A percentile compares a stretch with the other conserved stretches of the same genome.
phyloP scores from a whole-genome alignment of 1,284 basidiomycete genomes.

The Cutaneotrichosporon sp. region DNA sequence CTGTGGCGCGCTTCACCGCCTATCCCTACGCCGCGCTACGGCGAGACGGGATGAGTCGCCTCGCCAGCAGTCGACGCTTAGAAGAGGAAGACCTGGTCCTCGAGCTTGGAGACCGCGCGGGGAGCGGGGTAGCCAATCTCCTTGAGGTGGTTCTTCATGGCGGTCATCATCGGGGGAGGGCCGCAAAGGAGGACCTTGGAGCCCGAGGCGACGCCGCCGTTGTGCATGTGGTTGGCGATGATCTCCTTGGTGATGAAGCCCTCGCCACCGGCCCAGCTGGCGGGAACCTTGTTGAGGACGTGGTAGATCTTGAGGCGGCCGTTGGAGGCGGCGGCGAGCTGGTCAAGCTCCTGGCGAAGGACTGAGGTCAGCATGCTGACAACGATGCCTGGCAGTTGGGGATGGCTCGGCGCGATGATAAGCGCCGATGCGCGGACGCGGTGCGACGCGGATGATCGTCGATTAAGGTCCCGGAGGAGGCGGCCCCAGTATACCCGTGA shows the following conservation, averaged over 20 bases:
- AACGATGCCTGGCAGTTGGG: neutral
- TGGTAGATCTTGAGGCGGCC: conserved; percentile 70
- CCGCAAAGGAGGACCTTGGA: conserved; percentile 87
- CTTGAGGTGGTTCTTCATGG: conserved; percentile 94
- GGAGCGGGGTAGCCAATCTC: conserved; percentile 85
- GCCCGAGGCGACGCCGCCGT: conserved; percentile 56
- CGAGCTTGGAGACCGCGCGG: conserved; percentile 87
- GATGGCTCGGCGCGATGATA: neutral
- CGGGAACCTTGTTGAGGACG: conserved; percentile 90
- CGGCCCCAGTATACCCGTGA: neutral
- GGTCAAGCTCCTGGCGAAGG: conserved; percentile 77
- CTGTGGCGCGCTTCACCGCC: neutral
- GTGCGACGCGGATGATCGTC: neutral
- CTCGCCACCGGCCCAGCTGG: conserved; percentile 80
- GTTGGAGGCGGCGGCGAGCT: conserved; percentile 61
- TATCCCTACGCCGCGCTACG: neutral
- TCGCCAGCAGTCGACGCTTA: conserved; percentile 21
- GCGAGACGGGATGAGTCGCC: neutral
- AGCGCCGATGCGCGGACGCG: neutral
- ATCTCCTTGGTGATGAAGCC: conserved; percentile 97
- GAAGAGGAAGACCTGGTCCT: conserved; percentile 71
- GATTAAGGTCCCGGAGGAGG: neutral
- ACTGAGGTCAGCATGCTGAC: conserved; percentile 53
- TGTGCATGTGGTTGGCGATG: conserved; percentile 69
- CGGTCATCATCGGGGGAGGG: conserved; percentile 93